These are phyloP conservation scores for Pholiota conissans DNA, from an alignment of 768 basidiomycete genomes.

Conservation along the genomic window DNA sequence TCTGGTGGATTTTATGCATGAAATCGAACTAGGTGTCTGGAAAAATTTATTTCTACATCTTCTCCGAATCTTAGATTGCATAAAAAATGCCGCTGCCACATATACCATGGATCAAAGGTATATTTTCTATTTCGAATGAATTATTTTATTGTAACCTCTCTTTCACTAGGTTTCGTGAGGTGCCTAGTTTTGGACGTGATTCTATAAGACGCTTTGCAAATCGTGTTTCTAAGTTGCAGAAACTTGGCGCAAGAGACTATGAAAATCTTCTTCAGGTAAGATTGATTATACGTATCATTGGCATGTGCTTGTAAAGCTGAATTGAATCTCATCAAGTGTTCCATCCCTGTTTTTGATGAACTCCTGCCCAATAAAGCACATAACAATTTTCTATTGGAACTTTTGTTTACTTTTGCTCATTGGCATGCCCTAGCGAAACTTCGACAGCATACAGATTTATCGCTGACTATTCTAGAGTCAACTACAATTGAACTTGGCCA, in stretches of 20 bases:
- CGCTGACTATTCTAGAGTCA: not conserved
- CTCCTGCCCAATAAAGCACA: constrained; percentile 25
- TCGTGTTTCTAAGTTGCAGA: constrained; percentile 26
- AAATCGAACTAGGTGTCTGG: constrained; percentile 39
- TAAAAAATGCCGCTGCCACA: constrained; percentile 3
- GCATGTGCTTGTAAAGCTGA: not conserved
- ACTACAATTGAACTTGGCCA: not conserved
- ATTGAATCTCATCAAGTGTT: constrained; percentile 21
- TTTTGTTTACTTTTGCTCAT: constrained; percentile 9
- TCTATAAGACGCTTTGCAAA: constrained; percentile 25
- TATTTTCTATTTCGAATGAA: too few relatives aligned
- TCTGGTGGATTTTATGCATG: constrained; percentile 36
- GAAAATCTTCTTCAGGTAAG: constrained; percentile 34
- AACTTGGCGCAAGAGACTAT: constrained; percentile 29
- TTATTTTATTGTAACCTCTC: not conserved
- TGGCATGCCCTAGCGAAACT: constrained; percentile 17
- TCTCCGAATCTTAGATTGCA: constrained; percentile 27
- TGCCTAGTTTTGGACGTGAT: constrained; percentile 16
- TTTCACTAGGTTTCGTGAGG: constrained; percentile 10
- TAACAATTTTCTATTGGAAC: constrained; percentile 6
- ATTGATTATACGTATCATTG: not conserved
- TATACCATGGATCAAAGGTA: constrained; percentile 14
- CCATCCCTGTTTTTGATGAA: constrained; percentile 33
- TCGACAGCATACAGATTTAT: constrained; percentile 10
- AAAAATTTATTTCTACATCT: constrained; percentile 36